Conservation (phyloP, 257 asterid species). For the Fraxinus americana region DNA sequence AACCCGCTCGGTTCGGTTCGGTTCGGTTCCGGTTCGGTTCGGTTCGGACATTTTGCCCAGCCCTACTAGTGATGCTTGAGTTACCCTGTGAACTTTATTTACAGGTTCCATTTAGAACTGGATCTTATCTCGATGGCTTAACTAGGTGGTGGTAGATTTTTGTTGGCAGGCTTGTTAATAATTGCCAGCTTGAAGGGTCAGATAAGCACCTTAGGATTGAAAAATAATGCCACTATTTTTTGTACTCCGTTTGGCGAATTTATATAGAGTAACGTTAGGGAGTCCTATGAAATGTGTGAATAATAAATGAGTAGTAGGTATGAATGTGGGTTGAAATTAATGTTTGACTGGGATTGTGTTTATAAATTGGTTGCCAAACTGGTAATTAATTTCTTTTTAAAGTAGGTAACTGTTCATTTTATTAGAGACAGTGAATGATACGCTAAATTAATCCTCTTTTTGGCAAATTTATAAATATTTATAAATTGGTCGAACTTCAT, state of each 20-base stretch:
- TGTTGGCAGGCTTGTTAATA: not conserved
- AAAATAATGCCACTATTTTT: not conserved
- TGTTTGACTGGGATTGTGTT: no score
- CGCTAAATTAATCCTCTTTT: no score
- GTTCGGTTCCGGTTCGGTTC: no score
- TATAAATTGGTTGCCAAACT: no score
- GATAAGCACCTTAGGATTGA: not conserved
- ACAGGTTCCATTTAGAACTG: not conserved
- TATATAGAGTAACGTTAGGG: no score
- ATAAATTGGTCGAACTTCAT: no score
- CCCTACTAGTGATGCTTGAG: not conserved
- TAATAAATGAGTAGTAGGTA: no score
- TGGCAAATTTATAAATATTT: no score
- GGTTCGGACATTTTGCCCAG: no score
- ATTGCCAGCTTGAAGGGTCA: not conserved
- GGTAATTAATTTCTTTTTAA: not conserved
- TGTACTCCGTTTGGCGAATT: no score
- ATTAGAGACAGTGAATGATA: not conserved
- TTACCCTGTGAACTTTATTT: not conserved
- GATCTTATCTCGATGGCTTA: not conserved
- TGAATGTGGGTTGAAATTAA: not conserved
- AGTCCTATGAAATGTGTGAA: no score
- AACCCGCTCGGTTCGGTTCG: no score
- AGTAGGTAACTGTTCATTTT: not conserved
- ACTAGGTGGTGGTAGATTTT: not conserved